Percentiles rank a stretch among this genome's conserved stretches.
Evolutionary conservation across 108 stramenopile genomes (phyloP).

Genomic region (Hondaea fermentalgiana): DNA sequence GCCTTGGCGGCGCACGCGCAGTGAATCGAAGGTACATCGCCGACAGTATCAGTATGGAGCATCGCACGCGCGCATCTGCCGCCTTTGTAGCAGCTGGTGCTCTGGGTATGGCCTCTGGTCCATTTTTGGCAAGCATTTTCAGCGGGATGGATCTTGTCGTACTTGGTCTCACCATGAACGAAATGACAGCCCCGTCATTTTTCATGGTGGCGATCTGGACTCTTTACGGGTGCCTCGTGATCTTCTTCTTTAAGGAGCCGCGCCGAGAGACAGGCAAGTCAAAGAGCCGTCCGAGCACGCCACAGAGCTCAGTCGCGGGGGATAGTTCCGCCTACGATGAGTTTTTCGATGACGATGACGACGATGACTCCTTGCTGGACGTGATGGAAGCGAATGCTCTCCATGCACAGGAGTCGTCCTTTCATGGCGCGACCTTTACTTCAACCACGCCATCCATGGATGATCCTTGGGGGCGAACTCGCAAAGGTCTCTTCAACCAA

Average conservation of each 20-base stretch:
- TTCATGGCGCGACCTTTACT: not conserved
- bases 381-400: not conserved
- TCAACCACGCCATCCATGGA: not conserved
- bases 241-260: conserved; percentile 67
- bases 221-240: conserved; percentile 41
- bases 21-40: conserved; percentile 87
- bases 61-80: conserved; percentile 69
- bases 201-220: conserved; percentile 66
- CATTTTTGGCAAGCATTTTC: conserved; percentile 61
- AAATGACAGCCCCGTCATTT: conserved; percentile 61
- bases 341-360: not conserved
- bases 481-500: not conserved
- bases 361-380: not conserved
- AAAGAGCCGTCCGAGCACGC: conserved; percentile 12
- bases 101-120: conserved; percentile 76
- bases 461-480: not conserved
- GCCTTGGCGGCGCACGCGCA: conserved; percentile 71
- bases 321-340: not conserved
- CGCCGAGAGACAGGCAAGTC: not conserved
- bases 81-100: conserved; percentile 73
- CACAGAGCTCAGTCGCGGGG: not conserved
- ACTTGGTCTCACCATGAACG: conserved; percentile 15
- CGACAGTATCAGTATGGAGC: conserved; percentile 59
- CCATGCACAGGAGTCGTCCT: not conserved
- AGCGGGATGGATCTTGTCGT: conserved; percentile 43